These are phyloP conservation scores for Vitis rotundifolia DNA, from an alignment of 164 flowering plant genomes.

Conservation along the genomic window DNA sequence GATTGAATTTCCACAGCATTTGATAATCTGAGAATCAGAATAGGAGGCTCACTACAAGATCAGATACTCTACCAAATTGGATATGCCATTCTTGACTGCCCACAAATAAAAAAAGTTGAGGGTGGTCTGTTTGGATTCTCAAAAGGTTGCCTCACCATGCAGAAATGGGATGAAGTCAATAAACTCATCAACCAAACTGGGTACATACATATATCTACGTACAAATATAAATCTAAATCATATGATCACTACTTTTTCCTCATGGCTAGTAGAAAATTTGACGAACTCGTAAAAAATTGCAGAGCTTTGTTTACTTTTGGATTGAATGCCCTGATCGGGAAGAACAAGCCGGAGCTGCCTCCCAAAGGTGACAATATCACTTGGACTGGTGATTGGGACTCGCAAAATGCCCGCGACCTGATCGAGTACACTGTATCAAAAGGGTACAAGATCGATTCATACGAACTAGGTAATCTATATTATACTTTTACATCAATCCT, in stretches of 20 bases:
- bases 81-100: slow-evolving; percentile 26
- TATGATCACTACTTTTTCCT: too few relatives aligned
- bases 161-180: slow-evolving; percentile 67
- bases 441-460: slow-evolving; percentile 64
- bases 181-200: slow-evolving; percentile 39
- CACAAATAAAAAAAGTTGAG: slow-evolving; percentile 21
- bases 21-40: slow-evolving; percentile 43
- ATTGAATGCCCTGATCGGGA: slow-evolving; percentile 63
- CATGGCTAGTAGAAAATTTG: too few relatives aligned
- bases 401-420: slow-evolving; percentile 46
- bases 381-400: slow-evolving; percentile 55
- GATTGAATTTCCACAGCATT: slow-evolving; percentile 14
- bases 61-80: slow-evolving; percentile 58
- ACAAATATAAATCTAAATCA: too few relatives aligned
- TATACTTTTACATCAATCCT: too few relatives aligned
- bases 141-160: slow-evolving; percentile 53
- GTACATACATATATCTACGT: slow-evolving; percentile 13
- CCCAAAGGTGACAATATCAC: slow-evolving; percentile 11
- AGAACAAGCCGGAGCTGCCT: slow-evolving; percentile 6
- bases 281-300: slow-evolving; percentile 9
- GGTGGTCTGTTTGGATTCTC: slow-evolving; percentile 57
- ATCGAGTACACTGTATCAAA: slow-evolving; percentile 48
- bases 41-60: slow-evolving; percentile 80
- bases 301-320: slow-evolving; percentile 64
- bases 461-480: slow-evolving; percentile 52